Evolutionary conservation across 1,284 basidiomycete genomes (phyloP).

Genomic region (Papiliotrema nemorosa): DNA sequence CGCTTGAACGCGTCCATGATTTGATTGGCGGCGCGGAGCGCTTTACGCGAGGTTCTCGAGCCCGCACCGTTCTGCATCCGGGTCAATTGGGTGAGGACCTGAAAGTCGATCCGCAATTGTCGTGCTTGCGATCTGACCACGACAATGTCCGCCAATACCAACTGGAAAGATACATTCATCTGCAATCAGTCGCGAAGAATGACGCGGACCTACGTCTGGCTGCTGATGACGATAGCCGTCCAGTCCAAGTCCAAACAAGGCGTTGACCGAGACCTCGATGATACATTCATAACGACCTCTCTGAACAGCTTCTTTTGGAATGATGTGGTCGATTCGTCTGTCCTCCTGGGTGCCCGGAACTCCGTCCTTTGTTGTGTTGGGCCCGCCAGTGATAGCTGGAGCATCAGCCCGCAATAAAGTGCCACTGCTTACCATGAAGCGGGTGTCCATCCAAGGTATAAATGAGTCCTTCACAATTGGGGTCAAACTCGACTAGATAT

Average conservation of each 20-base stretch:
- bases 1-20: constrained; percentile 77
- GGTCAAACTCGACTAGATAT: constrained; percentile 9
- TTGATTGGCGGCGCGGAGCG: constrained; percentile 67
- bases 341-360: constrained; percentile 48
- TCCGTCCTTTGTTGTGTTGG: constrained; percentile 1
- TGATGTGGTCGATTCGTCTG: constrained; percentile 65
- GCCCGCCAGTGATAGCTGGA: constrained; percentile 3
- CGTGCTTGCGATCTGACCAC: constrained; percentile 81
- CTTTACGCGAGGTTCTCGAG: constrained; percentile 70
- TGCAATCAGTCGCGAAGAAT: not conserved
- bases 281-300: constrained; percentile 65
- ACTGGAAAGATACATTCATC: constrained; percentile 8
- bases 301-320: constrained; percentile 62
- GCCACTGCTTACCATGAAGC: not conserved
- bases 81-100: constrained; percentile 66
- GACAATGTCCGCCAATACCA: constrained; percentile 74
- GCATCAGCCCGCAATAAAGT: too few relatives aligned
- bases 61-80: constrained; percentile 49
- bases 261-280: constrained; percentile 74
- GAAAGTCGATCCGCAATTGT: constrained; percentile 76
- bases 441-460: not conserved
- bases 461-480: constrained; percentile 2
- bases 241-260: constrained; percentile 69
- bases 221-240: constrained; percentile 21
- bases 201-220: not conserved